A percentile compares a stretch with the other conserved stretches of the same genome.
Evolutionary conservation across 2,329 filamentous ascomycete genomes (phyloP).

Genomic region (Lachnum nothofagi): DNA sequence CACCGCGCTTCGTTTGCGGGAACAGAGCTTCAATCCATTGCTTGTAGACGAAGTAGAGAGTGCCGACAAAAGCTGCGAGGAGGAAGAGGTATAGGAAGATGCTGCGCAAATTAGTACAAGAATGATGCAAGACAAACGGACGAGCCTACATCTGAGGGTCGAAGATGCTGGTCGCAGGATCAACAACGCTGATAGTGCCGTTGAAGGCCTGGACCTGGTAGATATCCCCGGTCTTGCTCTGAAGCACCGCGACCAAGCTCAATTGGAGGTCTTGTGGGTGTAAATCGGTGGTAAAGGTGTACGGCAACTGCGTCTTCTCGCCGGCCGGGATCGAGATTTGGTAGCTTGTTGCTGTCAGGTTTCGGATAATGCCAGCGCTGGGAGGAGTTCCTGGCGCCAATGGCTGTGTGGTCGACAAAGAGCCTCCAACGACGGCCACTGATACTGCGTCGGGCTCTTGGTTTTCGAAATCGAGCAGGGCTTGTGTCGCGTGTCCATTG

Average conservation of each 20-base stretch:
- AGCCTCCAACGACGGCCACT: slow-evolving; percentile 71
- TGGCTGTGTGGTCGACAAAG: slow-evolving; percentile 55
- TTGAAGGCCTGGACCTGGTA: slow-evolving; percentile 79
- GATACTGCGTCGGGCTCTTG: slow-evolving; percentile 70
- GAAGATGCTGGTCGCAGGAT: slow-evolving; percentile 84
- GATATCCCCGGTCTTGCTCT: slow-evolving; percentile 59
- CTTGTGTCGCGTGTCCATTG: slow-evolving; percentile 82
- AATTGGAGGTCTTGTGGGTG: slow-evolving; percentile 84
- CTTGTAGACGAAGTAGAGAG: slow-evolving; percentile 94
- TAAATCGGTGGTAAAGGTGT: slow-evolving; percentile 84
- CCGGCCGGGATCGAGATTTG: slow-evolving; percentile 69
- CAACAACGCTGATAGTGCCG: slow-evolving; percentile 78
- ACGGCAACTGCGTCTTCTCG: slow-evolving; percentile 70
- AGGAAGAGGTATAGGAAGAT: slow-evolving; percentile 98
- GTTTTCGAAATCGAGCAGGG: slow-evolving; percentile 78
- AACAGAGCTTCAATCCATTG: slow-evolving; percentile 96
- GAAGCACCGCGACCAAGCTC: slow-evolving; percentile 69
- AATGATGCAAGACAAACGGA: background rate
- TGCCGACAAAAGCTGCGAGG: slow-evolving; percentile 68
- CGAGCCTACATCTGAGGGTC: slow-evolving; percentile 84
- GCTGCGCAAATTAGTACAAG: slow-evolving; percentile 43
- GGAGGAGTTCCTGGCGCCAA: slow-evolving; percentile 45
- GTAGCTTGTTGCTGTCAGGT: slow-evolving; percentile 75
- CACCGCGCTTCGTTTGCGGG: slow-evolving; percentile 69
- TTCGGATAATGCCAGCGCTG: slow-evolving; percentile 63